Evolutionary conservation across 495 filamentous ascomycete species (phyloP), one percentile per base, ranked within the genome.

Genomic region (Podospora conica): DNA sequence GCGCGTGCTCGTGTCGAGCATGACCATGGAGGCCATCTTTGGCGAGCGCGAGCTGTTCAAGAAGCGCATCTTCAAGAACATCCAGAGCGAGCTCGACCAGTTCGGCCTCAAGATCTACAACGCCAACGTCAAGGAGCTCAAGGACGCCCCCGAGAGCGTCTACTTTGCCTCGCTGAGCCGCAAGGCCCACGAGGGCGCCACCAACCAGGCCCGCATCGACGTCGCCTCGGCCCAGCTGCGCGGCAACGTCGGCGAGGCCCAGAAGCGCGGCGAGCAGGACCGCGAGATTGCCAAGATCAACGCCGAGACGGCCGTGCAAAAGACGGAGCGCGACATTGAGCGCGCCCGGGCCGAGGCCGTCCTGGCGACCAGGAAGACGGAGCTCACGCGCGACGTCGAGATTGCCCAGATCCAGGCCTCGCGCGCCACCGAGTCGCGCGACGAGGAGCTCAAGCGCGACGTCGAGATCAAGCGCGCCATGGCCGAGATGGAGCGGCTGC

Each of bases 11-110:
- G 90, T 95, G 31, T 88, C 85, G 4, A 85, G 82, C 65, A 91
- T 92, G 89, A 91, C 90, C 12, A 92, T 93, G 90, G 91, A 93
- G 71, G 91, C 93, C 77, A 88, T 95, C 55, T 93, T 92, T 75
- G 88, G 87, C 60, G 87, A 90, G 76, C 82, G 91, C n/a, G 87
- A 91, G 70, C 78, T 88, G 31, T 93, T 93, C 81, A 92, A 93
- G 79, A 81, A 81, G 28, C 83, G 90, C 63, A 90, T 93, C 63
- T 91, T 91, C 72, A 80, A 82, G 68, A 90, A 91, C 73, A 90
- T 95, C 48, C 89, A 92, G 75, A 81, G 78, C 33, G 91, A 95
- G 71, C 78, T 92, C 9, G 80, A 86, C 67, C 86, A 91, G 69
- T 91, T 92, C 71, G 90, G 89, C 33, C 76, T 92, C 15, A 85